phyloP scores from a whole-genome alignment of 2,329 filamentous ascomycete genomes.

The Didymella arachidicola region DNA sequence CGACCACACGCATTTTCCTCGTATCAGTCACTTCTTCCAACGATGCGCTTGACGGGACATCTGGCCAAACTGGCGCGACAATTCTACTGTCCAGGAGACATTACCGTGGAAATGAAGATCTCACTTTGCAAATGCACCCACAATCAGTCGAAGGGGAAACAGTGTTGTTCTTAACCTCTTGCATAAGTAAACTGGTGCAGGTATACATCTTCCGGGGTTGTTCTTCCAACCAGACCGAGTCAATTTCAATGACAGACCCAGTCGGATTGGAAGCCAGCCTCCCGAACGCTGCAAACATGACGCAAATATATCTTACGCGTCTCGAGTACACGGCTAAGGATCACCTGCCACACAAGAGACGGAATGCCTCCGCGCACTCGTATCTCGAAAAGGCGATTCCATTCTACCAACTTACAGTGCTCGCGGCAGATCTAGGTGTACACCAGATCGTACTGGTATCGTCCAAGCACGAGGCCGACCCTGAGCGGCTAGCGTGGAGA shows the following conservation, averaged over 20 bases:
- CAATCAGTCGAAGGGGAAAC: slow-evolving; percentile 35
- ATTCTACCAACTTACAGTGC: slow-evolving; percentile 40
- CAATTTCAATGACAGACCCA: slow-evolving; percentile 38
- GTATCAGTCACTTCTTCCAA: slow-evolving; percentile 53
- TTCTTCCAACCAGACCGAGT: slow-evolving; percentile 14
- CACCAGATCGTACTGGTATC: slow-evolving; percentile 34
- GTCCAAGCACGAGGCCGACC: slow-evolving; percentile 6
- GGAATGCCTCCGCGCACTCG: slow-evolving; percentile 13
- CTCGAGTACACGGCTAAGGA: slow-evolving; percentile 28
- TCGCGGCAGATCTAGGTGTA: slow-evolving; percentile 37
- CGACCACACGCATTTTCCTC: slow-evolving; percentile 60
- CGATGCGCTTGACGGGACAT: slow-evolving; percentile 28
- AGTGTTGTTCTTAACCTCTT: slow-evolving; percentile 45
- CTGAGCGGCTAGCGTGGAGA: slow-evolving; percentile 11
- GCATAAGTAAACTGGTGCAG: slow-evolving; percentile 41
- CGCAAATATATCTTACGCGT: slow-evolving; percentile 29
- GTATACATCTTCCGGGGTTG: slow-evolving; percentile 37
- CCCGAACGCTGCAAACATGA: slow-evolving; percentile 20
- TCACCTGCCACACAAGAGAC: slow-evolving; percentile 2
- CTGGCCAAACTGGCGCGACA: slow-evolving; percentile 40
- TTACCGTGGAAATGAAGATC: slow-evolving; percentile 62
- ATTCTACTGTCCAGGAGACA: slow-evolving; percentile 61
- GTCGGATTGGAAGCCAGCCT: slow-evolving; percentile 28
- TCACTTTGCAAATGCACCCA: slow-evolving; percentile 54
- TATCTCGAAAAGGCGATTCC: slow-evolving; percentile 28